Conservation (phyloP, 345 rosid genomes). For the Salix caprea region DNA sequence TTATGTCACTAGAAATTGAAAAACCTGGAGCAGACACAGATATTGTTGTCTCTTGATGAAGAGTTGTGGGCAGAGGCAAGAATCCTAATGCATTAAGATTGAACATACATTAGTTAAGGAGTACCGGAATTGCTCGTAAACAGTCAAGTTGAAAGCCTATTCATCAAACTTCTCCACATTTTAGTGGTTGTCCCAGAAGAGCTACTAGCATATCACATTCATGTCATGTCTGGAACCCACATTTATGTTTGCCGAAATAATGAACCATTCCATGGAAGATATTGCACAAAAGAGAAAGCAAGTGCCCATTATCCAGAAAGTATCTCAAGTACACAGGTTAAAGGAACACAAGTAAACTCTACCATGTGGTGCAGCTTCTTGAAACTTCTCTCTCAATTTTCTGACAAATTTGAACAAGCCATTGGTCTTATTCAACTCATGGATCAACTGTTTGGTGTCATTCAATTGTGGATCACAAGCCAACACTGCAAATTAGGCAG, state of each 20-base stretch:
- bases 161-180: not conserved
- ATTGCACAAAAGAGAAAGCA: slow-evolving; percentile 1
- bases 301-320: not conserved
- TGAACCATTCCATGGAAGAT: not conserved
- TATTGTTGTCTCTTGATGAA: slow-evolving; percentile 49
- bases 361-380: slow-evolving; percentile 60
- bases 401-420: slow-evolving; percentile 79
- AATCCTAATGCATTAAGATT: slow-evolving; percentile 36
- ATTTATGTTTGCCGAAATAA: not conserved
- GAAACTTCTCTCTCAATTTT: slow-evolving; percentile 74
- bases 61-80: slow-evolving; percentile 32
- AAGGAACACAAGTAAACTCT: slow-evolving; percentile 7
- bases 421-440: slow-evolving; percentile 72
- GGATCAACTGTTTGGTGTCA: slow-evolving; percentile 54
- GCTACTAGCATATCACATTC: not conserved
- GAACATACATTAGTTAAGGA: slow-evolving; percentile 3
- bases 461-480: slow-evolving; percentile 63
- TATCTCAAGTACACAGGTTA: slow-evolving; percentile 5
- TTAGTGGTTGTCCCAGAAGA: not conserved
- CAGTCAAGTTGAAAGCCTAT: not conserved
- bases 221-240: not conserved
- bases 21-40: slow-evolving; percentile 60
- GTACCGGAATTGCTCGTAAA: slow-evolving; percentile 14
- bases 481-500: slow-evolving; percentile 53
- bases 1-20: slow-evolving; percentile 52